Evolutionary conservation across 495 filamentous ascomycete species (phyloP), one percentile per base, ranked within the genome.

Genomic region (Penicillium roqueforti): DNA sequence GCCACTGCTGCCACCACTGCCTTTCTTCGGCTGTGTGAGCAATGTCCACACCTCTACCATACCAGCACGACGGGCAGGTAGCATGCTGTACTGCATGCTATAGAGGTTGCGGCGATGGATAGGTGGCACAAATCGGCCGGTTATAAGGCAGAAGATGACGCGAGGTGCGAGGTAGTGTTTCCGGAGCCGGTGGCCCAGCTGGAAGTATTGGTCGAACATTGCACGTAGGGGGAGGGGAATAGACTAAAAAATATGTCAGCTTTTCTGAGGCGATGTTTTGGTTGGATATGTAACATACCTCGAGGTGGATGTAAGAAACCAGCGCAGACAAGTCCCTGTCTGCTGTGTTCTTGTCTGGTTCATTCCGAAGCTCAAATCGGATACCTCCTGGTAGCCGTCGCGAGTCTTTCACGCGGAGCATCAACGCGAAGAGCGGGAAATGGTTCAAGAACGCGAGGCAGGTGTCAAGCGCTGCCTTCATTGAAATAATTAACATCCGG

Each of bases 151-250:
- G 47, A 93, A 80, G 47, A 97, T 81, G 18, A 99, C 95, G 14
- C 83, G 79, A 0, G 90, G 91, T 0, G 89, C 90, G 29, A 96
- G 76, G 68, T 99, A 99, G 69, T 99, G 93, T 63, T 95, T 95
- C 51, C 89, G 87, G 19, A 99, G 87, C 29, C 93, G 87, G 53
- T 89, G 83, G 43, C 88, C 90, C 49, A 97, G 87, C 64, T 97
- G 90, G 71, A 95, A 95, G 73, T 99, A 97, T 62, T 96, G 91
- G 57, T 93, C 83, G 69, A 97, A 97, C 87, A 96, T 97, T 25
- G 87, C 86, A 29, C 83, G 81, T 53, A 97, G 85, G n/a, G 88
- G 82, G 3, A 99, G 83, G 2, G 93, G 93, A 19, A 96, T 87
- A 4, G 91, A 89, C 87, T 96, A 55, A 3, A 45, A 55, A 8